phyloP scores from a whole-genome alignment of 495 filamentous ascomycete genomes.

The Hypoxylon subgilvum region DNA sequence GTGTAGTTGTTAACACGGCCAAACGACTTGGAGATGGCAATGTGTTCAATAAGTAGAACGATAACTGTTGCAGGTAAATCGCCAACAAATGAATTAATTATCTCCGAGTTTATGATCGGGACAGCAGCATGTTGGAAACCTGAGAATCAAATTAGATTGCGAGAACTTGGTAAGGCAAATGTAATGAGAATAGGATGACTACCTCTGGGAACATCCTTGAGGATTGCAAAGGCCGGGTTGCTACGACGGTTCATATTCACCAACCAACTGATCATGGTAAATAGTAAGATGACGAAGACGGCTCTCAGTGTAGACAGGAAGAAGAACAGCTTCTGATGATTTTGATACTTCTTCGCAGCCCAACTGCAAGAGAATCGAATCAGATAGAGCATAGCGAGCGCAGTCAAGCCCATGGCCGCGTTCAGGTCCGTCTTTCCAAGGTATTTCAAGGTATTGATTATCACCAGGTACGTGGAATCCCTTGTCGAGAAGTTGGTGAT shows the following conservation, averaged over 20 bases:
- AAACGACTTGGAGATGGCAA: conserved; percentile 98
- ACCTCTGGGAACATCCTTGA: conserved; percentile 80
- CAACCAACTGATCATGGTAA: conserved; percentile 89
- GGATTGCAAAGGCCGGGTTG: conserved; percentile 67
- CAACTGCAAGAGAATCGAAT: conserved; percentile 74
- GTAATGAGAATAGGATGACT: conserved; percentile 5
- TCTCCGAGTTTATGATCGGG: conserved; percentile 67
- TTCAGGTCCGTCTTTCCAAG: conserved; percentile 72
- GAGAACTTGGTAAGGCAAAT: not conserved
- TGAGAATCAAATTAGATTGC: conserved; percentile 43
- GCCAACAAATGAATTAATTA: conserved; percentile 66
- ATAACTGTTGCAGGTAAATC: conserved; percentile 84
- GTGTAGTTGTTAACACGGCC: conserved; percentile 96
- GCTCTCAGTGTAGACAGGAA: conserved; percentile 88
- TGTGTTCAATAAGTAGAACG: conserved; percentile 93
- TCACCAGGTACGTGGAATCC: conserved; percentile 78
- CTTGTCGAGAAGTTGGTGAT: conserved; percentile 77
- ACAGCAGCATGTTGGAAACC: conserved; percentile 82
- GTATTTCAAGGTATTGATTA: conserved; percentile 86
- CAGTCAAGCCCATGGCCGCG: conserved; percentile 88
- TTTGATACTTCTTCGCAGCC: conserved; percentile 70
- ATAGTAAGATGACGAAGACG: conserved; percentile 90
- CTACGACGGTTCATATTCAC: conserved; percentile 66
- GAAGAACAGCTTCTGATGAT: conserved; percentile 78
- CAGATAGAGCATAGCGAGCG: conserved; percentile 79